phyloP scores from a whole-genome alignment of 78 protist genomes.

The Cavenderia fasciculata region DNA sequence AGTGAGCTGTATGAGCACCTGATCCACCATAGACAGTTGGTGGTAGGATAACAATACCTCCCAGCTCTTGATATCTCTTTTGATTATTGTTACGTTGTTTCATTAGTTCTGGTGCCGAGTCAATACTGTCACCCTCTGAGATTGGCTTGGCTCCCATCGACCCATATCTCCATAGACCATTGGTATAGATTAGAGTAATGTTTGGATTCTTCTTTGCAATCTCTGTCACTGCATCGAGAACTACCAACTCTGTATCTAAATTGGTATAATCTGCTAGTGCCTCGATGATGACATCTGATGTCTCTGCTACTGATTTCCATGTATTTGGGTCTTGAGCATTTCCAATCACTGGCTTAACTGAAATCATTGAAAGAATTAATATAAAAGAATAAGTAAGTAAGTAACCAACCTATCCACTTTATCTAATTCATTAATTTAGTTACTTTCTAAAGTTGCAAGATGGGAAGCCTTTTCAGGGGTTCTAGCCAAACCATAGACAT shows the following conservation, averaged over 20 bases:
- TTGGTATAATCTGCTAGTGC: neutral
- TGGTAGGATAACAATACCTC: conserved; percentile 17
- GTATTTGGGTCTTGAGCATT: neutral
- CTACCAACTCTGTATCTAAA: neutral
- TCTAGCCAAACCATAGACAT: conserved; percentile 36
- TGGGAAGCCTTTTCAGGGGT: conserved; percentile 8
- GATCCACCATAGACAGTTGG: neutral
- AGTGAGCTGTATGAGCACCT: neutral
- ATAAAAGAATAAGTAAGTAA: too few species aligned
- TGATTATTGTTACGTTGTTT: neutral
- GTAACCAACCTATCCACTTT: too few species aligned
- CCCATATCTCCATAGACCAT: neutral
- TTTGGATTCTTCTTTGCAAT: neutral
- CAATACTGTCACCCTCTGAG: neutral
- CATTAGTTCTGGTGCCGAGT: neutral
- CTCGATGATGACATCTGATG: neutral
- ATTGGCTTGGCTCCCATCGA: too few species aligned
- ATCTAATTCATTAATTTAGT: too few species aligned
- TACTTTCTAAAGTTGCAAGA: too few species aligned
- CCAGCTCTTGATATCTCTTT: neutral
- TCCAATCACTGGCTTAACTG: conserved; percentile 6
- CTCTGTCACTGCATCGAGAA: neutral
- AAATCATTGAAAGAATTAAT: neutral
- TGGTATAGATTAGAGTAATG: neutral
- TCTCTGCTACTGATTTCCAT: conserved; percentile 4